A percentile compares a stretch with the other conserved stretches of the same genome.
These are phyloP conservation scores for Colletotrichum lini DNA, from an alignment of 2,329 filamentous ascomycete genomes.

Conservation along the genomic window DNA sequence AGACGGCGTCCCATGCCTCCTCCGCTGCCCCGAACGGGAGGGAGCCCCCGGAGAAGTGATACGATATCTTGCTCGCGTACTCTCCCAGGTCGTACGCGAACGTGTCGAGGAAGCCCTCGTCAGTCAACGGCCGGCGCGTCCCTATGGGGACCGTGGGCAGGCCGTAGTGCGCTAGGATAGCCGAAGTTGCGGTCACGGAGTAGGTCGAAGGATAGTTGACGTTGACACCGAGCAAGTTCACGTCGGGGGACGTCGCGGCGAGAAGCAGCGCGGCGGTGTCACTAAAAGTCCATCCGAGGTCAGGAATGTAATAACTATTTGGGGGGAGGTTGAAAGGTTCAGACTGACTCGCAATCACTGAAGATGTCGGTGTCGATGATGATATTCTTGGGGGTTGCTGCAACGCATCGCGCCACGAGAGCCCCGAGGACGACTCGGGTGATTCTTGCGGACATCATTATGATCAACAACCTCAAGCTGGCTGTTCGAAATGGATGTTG, in stretches of 20 bases:
- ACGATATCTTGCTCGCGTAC: conserved; percentile 62
- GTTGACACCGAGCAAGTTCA: conserved; percentile 58
- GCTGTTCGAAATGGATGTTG: neutral
- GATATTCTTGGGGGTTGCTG: conserved; percentile 51
- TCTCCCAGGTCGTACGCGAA: conserved; percentile 57
- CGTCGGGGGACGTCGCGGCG: conserved; percentile 53
- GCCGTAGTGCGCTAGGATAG: conserved; percentile 59
- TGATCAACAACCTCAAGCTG: neutral
- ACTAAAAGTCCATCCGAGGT: conserved; percentile 44
- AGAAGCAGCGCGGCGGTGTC: conserved; percentile 60
- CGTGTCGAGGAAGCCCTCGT: conserved; percentile 61
- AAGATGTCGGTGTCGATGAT: conserved; percentile 64
- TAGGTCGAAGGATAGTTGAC: conserved; percentile 59
- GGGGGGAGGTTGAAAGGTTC: neutral
- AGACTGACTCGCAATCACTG: conserved; percentile 61
- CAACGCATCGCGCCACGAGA: neutral
- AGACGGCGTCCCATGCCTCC: conserved; percentile 58
- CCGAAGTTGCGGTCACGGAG: conserved; percentile 57
- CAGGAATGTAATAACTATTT: neutral
- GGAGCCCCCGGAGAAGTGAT: conserved; percentile 56
- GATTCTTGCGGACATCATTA: conserved; percentile 10
- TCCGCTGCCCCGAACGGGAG: conserved; percentile 53
- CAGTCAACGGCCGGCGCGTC: conserved; percentile 55
- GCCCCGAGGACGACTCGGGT: neutral
- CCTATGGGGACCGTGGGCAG: conserved; percentile 55